A percentile compares a stretch with the other conserved stretches of the same genome.
Evolutionary conservation across 2,329 filamentous ascomycete species (phyloP).

Genomic region (Cladophialophora yegresii): DNA sequence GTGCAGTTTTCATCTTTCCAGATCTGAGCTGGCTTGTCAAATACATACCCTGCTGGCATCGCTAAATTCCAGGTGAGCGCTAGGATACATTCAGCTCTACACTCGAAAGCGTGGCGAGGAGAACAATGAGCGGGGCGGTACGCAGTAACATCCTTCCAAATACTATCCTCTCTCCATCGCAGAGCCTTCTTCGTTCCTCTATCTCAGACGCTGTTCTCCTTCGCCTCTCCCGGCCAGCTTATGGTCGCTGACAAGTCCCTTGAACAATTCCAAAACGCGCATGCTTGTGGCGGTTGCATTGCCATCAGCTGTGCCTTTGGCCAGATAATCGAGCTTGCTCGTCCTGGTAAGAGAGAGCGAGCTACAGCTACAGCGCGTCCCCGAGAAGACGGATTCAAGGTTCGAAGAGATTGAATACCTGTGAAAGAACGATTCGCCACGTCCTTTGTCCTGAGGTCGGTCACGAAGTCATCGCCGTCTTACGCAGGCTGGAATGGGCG

Average conservation of each 20-base stretch:
- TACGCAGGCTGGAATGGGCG: not conserved
- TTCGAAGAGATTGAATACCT: not conserved
- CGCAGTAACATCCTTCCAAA: not conserved
- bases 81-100: not conserved
- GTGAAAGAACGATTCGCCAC: not conserved
- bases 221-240: not conserved
- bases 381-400: not conserved
- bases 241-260: not conserved
- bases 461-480: not conserved
- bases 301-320: not conserved
- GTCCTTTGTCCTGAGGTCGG: not conserved
- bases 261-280: not conserved
- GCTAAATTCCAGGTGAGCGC: not conserved
- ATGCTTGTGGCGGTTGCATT: not conserved
- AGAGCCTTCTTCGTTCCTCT: not conserved
- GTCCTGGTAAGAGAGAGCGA: not conserved
- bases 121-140: not conserved
- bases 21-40: not conserved
- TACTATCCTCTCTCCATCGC: not conserved
- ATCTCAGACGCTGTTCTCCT: not conserved
- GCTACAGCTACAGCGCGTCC: not conserved
- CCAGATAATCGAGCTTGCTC: not conserved
- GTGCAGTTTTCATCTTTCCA: not conserved
- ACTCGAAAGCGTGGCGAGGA: not conserved
- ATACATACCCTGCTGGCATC: not conserved